Evolutionary conservation across 129 eudicot species (phyloP).

Genomic region (Heracleum sosnowskyi): DNA sequence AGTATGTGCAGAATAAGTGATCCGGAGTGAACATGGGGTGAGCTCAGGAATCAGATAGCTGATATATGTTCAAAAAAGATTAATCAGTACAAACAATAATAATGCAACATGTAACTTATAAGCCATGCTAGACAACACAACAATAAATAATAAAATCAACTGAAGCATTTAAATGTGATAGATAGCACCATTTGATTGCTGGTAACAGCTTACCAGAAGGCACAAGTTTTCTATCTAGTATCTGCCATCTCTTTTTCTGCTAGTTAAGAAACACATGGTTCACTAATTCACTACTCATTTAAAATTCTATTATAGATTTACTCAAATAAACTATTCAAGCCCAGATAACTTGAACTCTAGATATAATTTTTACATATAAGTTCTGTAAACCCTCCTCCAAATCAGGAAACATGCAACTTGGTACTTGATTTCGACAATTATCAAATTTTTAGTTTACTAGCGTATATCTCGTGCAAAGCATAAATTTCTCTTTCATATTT

Average conservation of each 20-base stretch:
- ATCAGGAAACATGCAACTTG: neutral
- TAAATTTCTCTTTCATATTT: no score
- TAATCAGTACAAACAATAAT: constrained; percentile 3
- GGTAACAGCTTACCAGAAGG: neutral
- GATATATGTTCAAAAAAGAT: constrained; percentile 7
- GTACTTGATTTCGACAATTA: neutral
- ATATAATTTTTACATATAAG: no score
- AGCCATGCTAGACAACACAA: neutral
- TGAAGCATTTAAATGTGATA: neutral
- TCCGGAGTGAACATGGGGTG: constrained; percentile 71
- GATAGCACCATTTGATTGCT: neutral
- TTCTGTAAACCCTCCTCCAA: neutral
- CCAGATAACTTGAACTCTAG: neutral
- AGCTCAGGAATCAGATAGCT: constrained; percentile 94
- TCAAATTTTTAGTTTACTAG: neutral
- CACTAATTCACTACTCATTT: neutral
- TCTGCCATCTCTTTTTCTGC: neutral
- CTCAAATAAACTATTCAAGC: neutral
- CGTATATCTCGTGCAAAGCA: no score
- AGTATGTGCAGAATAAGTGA: constrained; percentile 93
- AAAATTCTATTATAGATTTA: neutral
- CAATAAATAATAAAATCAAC: neutral
- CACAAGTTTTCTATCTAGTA: neutral
- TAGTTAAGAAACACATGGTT: neutral
- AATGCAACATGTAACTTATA: neutral